A percentile compares a stretch with the other conserved stretches of the same genome.
Conservation (phyloP, 139 green algal genomes). For the Chlamydomonas eustigma region DNA sequence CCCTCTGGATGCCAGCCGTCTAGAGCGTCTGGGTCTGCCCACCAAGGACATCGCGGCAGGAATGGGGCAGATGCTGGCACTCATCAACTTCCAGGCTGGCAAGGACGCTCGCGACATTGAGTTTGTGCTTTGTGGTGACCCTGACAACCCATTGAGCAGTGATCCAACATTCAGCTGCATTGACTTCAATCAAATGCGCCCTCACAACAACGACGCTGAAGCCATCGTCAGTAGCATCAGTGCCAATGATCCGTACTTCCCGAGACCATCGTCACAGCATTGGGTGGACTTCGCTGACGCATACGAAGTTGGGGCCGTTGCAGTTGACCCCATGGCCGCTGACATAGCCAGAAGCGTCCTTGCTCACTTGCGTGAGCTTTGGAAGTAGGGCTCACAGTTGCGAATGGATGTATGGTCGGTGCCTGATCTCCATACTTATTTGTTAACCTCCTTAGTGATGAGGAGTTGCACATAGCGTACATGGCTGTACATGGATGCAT, state of each 20-base stretch:
- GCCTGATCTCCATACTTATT: too few species aligned
- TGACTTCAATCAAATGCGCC: slow-evolving; percentile 17
- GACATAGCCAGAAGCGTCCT: too few species aligned
- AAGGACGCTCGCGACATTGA: slow-evolving; percentile 19
- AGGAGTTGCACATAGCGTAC: too few species aligned
- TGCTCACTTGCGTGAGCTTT: too few species aligned
- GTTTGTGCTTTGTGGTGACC: slow-evolving; percentile 11
- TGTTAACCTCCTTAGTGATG: too few species aligned
- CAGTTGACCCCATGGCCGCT: too few species aligned
- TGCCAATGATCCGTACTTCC: slow-evolving; percentile 16
- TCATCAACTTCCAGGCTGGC: neutral
- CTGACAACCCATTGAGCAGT: neutral
- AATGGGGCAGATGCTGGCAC: slow-evolving; percentile 12
- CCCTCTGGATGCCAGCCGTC: neutral
- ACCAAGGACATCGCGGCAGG: neutral
- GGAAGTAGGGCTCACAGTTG: too few species aligned
- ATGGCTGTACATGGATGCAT: too few species aligned
- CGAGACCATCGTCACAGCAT: neutral
- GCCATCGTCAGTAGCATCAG: neutral
- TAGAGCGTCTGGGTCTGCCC: slow-evolving; percentile 12
- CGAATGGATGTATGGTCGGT: too few species aligned
- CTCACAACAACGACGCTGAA: neutral
- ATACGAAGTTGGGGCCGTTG: too few species aligned
- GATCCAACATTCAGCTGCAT: slow-evolving; percentile 13
- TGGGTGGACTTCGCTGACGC: slow-evolving; percentile 5